Evolutionary conservation across 805 yeast genomes (phyloP).

Genomic region (Candida gorgasii): DNA sequence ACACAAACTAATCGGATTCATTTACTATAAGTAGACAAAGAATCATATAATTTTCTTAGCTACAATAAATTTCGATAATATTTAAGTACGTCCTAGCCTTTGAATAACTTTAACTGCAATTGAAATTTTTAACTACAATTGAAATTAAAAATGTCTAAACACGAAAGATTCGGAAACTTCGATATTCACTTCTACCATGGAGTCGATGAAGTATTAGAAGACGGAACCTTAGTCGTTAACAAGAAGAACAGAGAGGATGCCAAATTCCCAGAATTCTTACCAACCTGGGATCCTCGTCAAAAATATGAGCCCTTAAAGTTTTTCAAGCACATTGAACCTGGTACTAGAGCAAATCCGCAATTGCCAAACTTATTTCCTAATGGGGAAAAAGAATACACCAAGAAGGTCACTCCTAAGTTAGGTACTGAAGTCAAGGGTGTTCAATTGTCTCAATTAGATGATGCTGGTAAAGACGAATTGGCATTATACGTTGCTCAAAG

Average conservation of each 20-base stretch:
- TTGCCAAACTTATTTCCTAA: slow-evolving; percentile 53
- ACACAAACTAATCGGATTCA: too few species aligned
- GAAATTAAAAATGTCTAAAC: too few species aligned
- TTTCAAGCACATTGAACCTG: slow-evolving; percentile 64
- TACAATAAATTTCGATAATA: too few species aligned
- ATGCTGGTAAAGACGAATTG: slow-evolving; percentile 60
- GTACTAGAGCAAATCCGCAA: slow-evolving; percentile 61
- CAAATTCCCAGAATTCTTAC: slow-evolving; percentile 58
- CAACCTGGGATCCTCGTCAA: slow-evolving; percentile 66
- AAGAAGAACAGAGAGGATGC: slow-evolving; percentile 34
- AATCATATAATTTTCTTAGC: too few species aligned
- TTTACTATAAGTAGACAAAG: too few species aligned
- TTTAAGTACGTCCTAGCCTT: too few species aligned
- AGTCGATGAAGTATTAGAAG: slow-evolving; percentile 47
- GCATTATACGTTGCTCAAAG: slow-evolving; percentile 68
- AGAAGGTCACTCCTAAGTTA: slow-evolving; percentile 62
- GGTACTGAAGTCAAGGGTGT: slow-evolving; percentile 66
- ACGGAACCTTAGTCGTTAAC: slow-evolving; percentile 51
- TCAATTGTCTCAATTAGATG: slow-evolving; percentile 53
- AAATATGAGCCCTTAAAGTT: slow-evolving; percentile 53
- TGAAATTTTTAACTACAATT: too few species aligned
- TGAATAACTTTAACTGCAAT: too few species aligned
- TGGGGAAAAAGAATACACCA: slow-evolving; percentile 21
- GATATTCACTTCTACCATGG: slow-evolving; percentile 54
- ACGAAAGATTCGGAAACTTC: slow-evolving; percentile 22